Evolutionary conservation across 2,329 filamentous ascomycete species (phyloP), one percentile per base, ranked within the genome.

Genomic region (Claviceps lovelessii): DNA sequence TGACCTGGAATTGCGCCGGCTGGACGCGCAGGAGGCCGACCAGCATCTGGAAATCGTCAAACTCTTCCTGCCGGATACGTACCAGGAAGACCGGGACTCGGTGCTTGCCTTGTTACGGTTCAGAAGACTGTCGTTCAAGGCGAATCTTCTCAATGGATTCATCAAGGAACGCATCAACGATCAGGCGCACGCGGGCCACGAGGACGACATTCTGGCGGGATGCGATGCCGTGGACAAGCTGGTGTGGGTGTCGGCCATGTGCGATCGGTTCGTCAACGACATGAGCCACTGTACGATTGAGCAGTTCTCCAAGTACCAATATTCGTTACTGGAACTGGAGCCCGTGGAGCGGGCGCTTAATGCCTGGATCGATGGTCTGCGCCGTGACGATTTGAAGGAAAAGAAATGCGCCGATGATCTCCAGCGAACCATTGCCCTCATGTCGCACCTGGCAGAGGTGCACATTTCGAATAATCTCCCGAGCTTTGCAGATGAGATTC

Each of bases 311-410:
- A 82, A 76, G 59, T 93, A 89, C 61, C 85, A 89, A 62, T 84
- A 85, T 46, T 87, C 90, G 2, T 70, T 93, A 56, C 88, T 89
- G 61, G 93, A 97, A 68, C 75, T 97, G 52, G 88, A 95, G 65
- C 89, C 90, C 0, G 88, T 97, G 11, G 93, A 98, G 71, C 80
- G 90, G 55, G 87, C 88, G 0, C 72, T 97, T 51, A 95, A 95
- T 64, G 80, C 79, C 54, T 95, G 90, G 81, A 87, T 97, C 55
- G 90, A 96, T 59, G 82, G 82, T 6, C 68, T 96, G 54, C 84
- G 89, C 59, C 83, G 83, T 53, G 90, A 95, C 61, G 90, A 95
- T 55, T 73, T 97, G 51, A 90, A 90, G 68, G 86, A 91, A 70
- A 82, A 85, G 67, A 85, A 88, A 62, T 90, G 90, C 64, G 84